Conservation (phyloP, 352 stramenopile genomes). For the Globisporangium paddicum region DNA sequence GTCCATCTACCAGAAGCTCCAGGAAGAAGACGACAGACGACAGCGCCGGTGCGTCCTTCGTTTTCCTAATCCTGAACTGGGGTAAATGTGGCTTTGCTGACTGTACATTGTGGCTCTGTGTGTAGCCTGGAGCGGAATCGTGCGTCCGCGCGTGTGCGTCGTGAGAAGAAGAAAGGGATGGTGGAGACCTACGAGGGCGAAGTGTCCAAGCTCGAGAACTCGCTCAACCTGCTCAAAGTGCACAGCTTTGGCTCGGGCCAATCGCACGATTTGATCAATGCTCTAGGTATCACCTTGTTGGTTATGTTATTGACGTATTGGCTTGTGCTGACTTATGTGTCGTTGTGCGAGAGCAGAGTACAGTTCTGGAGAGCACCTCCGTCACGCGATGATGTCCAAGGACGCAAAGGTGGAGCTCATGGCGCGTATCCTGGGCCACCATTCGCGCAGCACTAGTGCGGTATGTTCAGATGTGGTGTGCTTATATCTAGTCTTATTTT, state of each 20-base stretch:
- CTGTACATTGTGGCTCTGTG: background rate
- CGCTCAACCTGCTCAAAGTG: conserved; percentile 68
- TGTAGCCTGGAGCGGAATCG: conserved; percentile 67
- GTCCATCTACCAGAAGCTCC: conserved; percentile 87
- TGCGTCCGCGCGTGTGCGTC: conserved; percentile 71
- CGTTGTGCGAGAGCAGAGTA: conserved; percentile 42
- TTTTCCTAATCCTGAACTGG: background rate
- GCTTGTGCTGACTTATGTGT: background rate
- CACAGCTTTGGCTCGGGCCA: conserved; percentile 74
- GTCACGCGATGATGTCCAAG: conserved; percentile 80
- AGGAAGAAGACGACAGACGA: conserved; percentile 79
- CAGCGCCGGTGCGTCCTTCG: conserved; percentile 44
- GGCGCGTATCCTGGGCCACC: conserved; percentile 69
- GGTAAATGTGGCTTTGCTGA: background rate
- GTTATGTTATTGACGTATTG: background rate
- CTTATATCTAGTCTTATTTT: too few species aligned
- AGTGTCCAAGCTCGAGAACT: conserved; percentile 86
- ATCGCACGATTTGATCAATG: conserved; percentile 55
- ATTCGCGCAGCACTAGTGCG: conserved; percentile 68
- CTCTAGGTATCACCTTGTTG: conserved; percentile 47
- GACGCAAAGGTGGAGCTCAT: conserved; percentile 82
- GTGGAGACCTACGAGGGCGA: conserved; percentile 84
- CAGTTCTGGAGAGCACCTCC: conserved; percentile 69
- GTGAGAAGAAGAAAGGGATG: conserved; percentile 87
- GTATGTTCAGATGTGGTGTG: conserved; percentile 31